Evolutionary conservation across 148 eudicot species (phyloP), one percentile per base, ranked within the genome.

Genomic region (Amaranthus hypochondriacus): DNA sequence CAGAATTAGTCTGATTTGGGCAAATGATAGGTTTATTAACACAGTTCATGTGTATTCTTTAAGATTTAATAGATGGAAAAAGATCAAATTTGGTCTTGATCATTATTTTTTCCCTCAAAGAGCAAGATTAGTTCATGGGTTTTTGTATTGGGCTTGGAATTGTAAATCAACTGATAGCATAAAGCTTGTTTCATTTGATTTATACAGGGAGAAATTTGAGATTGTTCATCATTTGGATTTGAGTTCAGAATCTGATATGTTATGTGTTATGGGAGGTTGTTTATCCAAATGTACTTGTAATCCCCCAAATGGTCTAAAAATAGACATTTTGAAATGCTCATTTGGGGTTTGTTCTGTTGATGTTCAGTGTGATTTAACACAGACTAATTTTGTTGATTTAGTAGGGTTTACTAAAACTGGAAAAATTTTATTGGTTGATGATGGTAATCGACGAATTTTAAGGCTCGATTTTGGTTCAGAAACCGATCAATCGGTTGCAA

Each of bases 191-290:
- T 21, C 50, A 1, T 70, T 70, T 43, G 73, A 44, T 70, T 13
- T 70, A 8, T 8, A 9, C 9, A 28, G 39, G 39, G 39, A 28
- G 39, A 28, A 28, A 4, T 8, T 21, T 21, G 73, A 70, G 52
- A 70, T 5, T 14, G 44, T 70, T 44, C n/a, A 47, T 2, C 44
- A 12, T 11, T 9, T 3, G 18, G 4, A 14, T 48, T 13, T 14
- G 18, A 4, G 2, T 1, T 1, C 4, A 5, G 7, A 12, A 1
- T 0, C 6, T 18, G 39, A 48, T 47, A 1, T 13, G 28, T 48
- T 66, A 9, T 47, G 69, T 66, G 69, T 66, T 12, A 49, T 66
- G 52, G 69, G 69, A 48, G 69, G 69, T 52, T 66, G 69, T 5
- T 66, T 66, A 18, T 13, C 52, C 9, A 66, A 66, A 28, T 49